Evolutionary conservation across 2,329 filamentous ascomycete species (phyloP), one percentile per base, ranked within the genome.

Genomic region (Penicillium brevicompactum): DNA sequence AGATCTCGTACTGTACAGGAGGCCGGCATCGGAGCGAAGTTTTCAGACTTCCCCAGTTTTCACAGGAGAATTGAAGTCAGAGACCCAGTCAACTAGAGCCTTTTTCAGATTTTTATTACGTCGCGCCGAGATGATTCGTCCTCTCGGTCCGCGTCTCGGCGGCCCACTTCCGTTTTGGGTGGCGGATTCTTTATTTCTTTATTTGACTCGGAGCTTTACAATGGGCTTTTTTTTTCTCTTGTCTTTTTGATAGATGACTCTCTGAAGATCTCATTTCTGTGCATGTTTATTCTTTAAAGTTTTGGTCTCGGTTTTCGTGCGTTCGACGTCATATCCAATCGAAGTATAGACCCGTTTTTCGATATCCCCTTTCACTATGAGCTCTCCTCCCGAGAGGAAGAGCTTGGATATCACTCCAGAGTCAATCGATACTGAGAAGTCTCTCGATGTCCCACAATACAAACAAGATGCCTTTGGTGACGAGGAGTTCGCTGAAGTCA

Each of bases 401-500:
- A 46, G 32, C 16, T 5, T 32, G 5, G 37, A 51, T 45, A 13
- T 44, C 31, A 38, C 27, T 9, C 22, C 43, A 0, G 44, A 53
- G 14, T 10, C 40, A 34, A 6, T 44, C 13, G 66, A 62, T 40
- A 63, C 65, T 37, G 67, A 68, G 49, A 66, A 66, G 31, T 37
- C 53, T 5, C 38, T 53, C 6, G 41, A 41, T 13, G 41, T 42
- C 2, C 57, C 64, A 18, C 51, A 58, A 3, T 62, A 64, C 37
- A 51, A 48, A 21, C 60, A 65, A 22, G 74, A 76, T 61, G 68
- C 72, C 8, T 76, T 75, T 59, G 73, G 74, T 11, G 64, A 76
- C 52, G 74, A 76, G 57, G 68, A 70, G 45, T 62, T 66, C 37
- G 67, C 72, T 2, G 76, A 78, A 47, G 75, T 82, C 51, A 76